phyloP scores from a whole-genome alignment of 2,329 filamentous ascomycete species.

The Ceratocystis harringtonii region DNA sequence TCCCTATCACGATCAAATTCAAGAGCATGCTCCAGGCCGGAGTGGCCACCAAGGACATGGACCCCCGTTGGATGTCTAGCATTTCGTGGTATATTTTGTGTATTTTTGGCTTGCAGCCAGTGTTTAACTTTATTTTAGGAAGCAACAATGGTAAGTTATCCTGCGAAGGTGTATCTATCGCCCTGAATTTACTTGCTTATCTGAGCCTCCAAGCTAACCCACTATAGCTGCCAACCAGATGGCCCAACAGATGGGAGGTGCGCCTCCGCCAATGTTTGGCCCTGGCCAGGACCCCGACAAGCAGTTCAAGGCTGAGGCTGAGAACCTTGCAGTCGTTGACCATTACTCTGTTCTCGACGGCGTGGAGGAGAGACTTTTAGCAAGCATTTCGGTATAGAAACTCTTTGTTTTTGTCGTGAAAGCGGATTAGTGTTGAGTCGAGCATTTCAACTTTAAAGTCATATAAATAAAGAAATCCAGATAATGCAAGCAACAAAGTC shows the following conservation, averaged over 20 bases:
- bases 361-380: constrained; percentile 68
- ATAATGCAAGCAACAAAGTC: constrained; percentile 2
- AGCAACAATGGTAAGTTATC: constrained; percentile 71
- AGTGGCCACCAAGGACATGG: constrained; percentile 87
- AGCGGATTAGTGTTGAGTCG: not conserved
- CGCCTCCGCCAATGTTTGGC: constrained; percentile 67
- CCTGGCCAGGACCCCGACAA: constrained; percentile 93
- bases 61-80: constrained; percentile 96
- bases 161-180: too few species aligned
- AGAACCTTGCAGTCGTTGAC: constrained; percentile 90
- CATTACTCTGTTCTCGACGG: constrained; percentile 84
- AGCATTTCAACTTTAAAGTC: not conserved
- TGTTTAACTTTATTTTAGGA: constrained; percentile 92
- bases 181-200: too few species aligned
- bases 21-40: constrained; percentile 98
- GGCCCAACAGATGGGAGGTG: constrained; percentile 75
- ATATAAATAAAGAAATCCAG: constrained; percentile 1
- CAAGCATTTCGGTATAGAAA: constrained; percentile 12
- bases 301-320: constrained; percentile 78
- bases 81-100: constrained; percentile 98
- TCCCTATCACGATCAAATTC: constrained; percentile 95
- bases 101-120: constrained; percentile 87
- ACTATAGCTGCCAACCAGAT: constrained; percentile 71
- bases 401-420: not conserved
- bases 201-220: not conserved